Base-by-base conservation (phyloP, 2,329 filamentous ascomycete species). In the Ophiostoma ips region DNA sequence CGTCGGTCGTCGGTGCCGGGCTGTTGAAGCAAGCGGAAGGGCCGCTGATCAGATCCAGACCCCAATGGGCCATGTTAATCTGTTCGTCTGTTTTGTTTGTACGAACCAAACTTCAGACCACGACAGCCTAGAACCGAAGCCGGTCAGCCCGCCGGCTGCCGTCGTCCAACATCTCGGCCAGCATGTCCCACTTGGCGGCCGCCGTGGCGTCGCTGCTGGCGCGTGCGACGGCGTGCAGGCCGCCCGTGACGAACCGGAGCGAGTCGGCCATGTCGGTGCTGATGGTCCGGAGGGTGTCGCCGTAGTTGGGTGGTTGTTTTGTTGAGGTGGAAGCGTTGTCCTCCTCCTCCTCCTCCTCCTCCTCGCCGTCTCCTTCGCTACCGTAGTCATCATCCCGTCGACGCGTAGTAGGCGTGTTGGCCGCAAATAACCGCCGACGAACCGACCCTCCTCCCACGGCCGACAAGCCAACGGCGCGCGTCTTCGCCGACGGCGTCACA, bases 151-250 rank as follows among this genome's bases (percentile, higher is more conserved):
- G 24, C 24, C 24, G 4, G 24, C 44, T 12, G 11, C 41, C 59
- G 71, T 51, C 71, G 58, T 89, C 83, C 41, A 94, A 64, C 69
- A 83, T 84, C 63, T 94, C 87, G 0, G 84, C 87, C 53, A 95
- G 62, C 53, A 84, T 78, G 64, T 92, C 86, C 84, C 88, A 90
- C 61, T 81, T 77, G 31, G 52, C 53, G 11, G 75, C 60, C 59
- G 72, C 65, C 37, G 70, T 67, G 13, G 64, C 61, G 50, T 86
- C 79, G 28, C 79, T 79, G 45, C 84, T 82, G 33, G 82, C 84
- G 57, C 88, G 75, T 46, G 86, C 81, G 10, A 92, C 77, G 10
- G 83, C 83, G 49, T 82, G 77, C 55, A 95, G 62, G 0, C 85
- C 87, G 46, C 81, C 79, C 2, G 74, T 74, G 13, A 92, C 71